phyloP scores from a whole-genome alignment of 2,329 filamentous ascomycete genomes.

The Ophiostoma pallidulum region DNA sequence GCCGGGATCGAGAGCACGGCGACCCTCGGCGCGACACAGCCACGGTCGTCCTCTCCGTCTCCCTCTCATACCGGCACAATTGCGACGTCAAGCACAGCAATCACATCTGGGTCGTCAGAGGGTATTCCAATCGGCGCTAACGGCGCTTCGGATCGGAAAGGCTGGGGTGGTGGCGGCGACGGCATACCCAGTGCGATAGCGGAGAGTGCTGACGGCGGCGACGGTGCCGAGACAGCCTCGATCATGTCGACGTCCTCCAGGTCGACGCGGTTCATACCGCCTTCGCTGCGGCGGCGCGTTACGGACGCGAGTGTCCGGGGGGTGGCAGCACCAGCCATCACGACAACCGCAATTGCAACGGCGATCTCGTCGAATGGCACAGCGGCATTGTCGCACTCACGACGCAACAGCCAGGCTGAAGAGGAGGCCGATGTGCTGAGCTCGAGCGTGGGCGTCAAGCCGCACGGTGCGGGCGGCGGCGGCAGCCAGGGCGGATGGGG shows the following conservation, averaged over 20 bases:
- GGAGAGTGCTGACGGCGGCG: not conserved
- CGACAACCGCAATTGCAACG: slow-evolving; percentile 4
- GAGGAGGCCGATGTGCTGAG: slow-evolving; percentile 34
- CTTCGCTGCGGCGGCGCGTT: slow-evolving; percentile 31
- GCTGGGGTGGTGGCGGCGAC: slow-evolving; percentile 11
- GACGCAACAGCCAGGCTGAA: slow-evolving; percentile 34
- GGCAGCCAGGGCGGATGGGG: slow-evolving; percentile 55
- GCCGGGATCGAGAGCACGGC: slow-evolving; percentile 33
- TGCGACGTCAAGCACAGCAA: not conserved
- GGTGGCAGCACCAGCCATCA: slow-evolving; percentile 7
- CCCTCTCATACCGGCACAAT: slow-evolving; percentile 8
- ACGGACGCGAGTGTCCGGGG: slow-evolving; percentile 15
- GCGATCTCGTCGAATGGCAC: slow-evolving; percentile 15
- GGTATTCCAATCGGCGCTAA: not conserved
- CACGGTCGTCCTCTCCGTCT: slow-evolving; percentile 8
- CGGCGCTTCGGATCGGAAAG: slow-evolving; percentile 11
- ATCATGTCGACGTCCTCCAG: slow-evolving; percentile 38
- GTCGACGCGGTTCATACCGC: slow-evolving; percentile 31
- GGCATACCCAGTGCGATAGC: not conserved
- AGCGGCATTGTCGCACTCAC: slow-evolving; percentile 23
- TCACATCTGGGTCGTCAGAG: slow-evolving; percentile 2
- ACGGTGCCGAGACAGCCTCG: slow-evolving; percentile 34
- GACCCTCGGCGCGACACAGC: slow-evolving; percentile 19
- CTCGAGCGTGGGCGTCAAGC: slow-evolving; percentile 39
- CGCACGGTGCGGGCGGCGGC: slow-evolving; percentile 33